Evolutionary conservation across 768 basidiomycete species (phyloP), one percentile per base, ranked within the genome.

Genomic region (Panaeolus papilionaceus): DNA sequence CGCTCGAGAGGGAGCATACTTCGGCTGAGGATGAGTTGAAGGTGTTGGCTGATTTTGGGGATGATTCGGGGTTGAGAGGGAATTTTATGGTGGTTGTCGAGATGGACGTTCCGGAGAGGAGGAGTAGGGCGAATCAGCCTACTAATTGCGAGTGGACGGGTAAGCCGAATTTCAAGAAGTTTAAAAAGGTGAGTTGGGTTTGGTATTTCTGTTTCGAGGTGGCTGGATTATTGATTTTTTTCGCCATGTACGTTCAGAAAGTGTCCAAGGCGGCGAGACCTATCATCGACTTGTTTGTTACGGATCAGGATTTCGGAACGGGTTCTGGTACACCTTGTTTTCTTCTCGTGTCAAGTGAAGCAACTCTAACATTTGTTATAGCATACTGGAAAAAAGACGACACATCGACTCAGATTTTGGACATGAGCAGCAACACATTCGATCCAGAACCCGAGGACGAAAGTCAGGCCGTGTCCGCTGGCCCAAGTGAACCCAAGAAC

Each of bases 71-170:
- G 66, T 47, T 93, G 42, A 76, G 89, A 54, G 92, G 92, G 0
- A 93, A 93, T 73, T 93, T 94, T 69, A 93, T 94, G 92, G 86
- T 91, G 2, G 85, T 93, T 37, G 78, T 91, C 38, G 89, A 92
- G 67, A 78, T 92, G 81, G 88, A 89, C 38, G 80, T 90, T 10
- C 83, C 79, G 73, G 77, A 76, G 73, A 81, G 79, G 67, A 72
- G 75, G 51, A 70, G 73, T 18, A 65, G 65, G 47, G 65, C 71
- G 2, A 54, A 65, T 47, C 70, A 65, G 66, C 70, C 70, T 67
- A 74, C 67, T 33, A 74, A 74, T 64, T 66, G 75, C 2, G 74
- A 81, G 20, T 86, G 85, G 87, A 80, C 83, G 65, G 85, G 85
- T 1, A 79, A 80, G 61, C 85, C 86, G 0, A 88, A 94, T 72